These are phyloP conservation scores for Funneliformis mosseae DNA, from an alignment of 192 early-diverging fungal species.

Conservation along the genomic window DNA sequence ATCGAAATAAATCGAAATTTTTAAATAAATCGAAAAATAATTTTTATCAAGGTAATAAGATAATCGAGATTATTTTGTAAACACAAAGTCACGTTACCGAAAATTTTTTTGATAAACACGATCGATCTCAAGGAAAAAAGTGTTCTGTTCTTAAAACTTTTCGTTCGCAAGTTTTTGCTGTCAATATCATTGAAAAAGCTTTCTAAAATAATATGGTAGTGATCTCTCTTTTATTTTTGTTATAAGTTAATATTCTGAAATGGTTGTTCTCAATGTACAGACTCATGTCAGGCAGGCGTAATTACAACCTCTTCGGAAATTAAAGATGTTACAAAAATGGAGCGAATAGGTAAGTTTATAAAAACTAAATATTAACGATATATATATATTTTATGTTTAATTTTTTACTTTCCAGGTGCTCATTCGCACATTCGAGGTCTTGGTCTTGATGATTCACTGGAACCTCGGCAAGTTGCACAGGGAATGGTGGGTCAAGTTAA, in stretches of 20 bases:
- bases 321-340: slow-evolving; percentile 79
- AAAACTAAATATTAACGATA: neutral
- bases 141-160: too few relatives aligned
- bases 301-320: slow-evolving; percentile 57
- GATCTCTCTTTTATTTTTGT: neutral
- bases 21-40: too few relatives aligned
- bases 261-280: neutral
- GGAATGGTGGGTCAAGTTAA: slow-evolving; percentile 98
- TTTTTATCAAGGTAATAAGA: too few relatives aligned
- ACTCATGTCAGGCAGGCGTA: slow-evolving; percentile 37
- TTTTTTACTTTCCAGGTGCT: slow-evolving; percentile 63
- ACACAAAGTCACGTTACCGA: too few relatives aligned
- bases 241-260: neutral
- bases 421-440: slow-evolving; percentile 98
- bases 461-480: slow-evolving; percentile 82
- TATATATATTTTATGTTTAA: neutral
- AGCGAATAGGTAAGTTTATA: slow-evolving; percentile 71
- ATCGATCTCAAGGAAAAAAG: too few relatives aligned
- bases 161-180: too few relatives aligned
- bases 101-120: too few relatives aligned
- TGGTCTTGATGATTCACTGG: slow-evolving; percentile 92
- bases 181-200: too few relatives aligned
- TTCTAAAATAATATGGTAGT: neutral
- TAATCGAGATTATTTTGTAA: too few relatives aligned
- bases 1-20: too few relatives aligned